Base-by-base conservation (phyloP, 2,329 filamentous ascomycete genomes). In the Alternaria sp. region DNA sequence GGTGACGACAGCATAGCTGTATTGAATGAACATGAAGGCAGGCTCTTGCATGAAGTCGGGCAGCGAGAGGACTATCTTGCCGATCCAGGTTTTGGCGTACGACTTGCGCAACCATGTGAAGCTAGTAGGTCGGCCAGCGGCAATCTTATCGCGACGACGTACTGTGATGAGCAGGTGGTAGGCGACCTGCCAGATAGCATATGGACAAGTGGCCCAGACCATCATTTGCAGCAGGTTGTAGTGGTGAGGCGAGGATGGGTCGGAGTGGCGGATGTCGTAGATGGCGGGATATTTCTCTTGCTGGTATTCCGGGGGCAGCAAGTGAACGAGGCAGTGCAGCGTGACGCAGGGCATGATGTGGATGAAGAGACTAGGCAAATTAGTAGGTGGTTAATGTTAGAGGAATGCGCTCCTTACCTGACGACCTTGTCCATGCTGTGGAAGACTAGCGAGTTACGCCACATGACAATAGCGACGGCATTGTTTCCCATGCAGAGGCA, bases 381-480 rank as follows among this genome's bases (percentile, higher is more conserved):
- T 54, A 75, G 72, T 40, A 57, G 10, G 10, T 13, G 26, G 4
- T n/a, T 4, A 11, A 28, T 28, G 61, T 61, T 54, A 36, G 3
- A 19, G 17, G 54, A 13, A 15, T 51, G 69, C 40, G 62, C 82
- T 69, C 15, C 36, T 40, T 81, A 89, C 77, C 93, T 96, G 12
- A 94, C 96, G 65, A 98, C 93, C 81, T 99, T 99, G 85, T 99
- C 96, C 81, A 99, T 90, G 77, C 93, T 97, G 84, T 99, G 96
- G 80, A 99, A 99, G 50, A 99, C 96, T 76, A 99, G 88, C 30
- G 94, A 97, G 80, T 99, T 99, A 68, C 96, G 90, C 96, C 96
- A 99, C 94, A 99, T 96, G 77, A 96, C 93, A 79, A 99, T 98
- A 12, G 96, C 96, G 50, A 97, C 90, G 19, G 96, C 96, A 77